Evolutionary conservation across 441 rosid species (phyloP), one percentile per base, ranked within the genome.

Genomic region (Pelargonium australe): DNA sequence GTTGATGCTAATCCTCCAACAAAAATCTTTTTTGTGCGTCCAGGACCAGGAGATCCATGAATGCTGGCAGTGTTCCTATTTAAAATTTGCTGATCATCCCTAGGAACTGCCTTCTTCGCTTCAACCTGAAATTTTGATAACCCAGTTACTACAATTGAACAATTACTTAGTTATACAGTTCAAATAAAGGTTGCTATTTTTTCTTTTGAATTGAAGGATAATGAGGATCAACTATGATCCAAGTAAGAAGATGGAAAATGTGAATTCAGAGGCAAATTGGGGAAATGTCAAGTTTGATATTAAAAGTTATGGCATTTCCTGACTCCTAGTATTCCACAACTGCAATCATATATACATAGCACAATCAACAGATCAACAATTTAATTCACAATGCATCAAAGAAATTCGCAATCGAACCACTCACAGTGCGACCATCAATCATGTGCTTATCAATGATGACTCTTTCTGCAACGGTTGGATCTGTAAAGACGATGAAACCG

Each of bases 51-150:
- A 77, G 83, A 81, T 67, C 83, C 81, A 34, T 78, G 81, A 68
- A 76, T 79, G 73, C 73, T 74, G 70, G 78, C 65, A 2, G 80
- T 71, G 60, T 67, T 82, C 40, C 87, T 78, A 68, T 77, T 87
- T 17, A 84, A 66, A 69, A 81, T 77, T 64, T 82, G 86, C 57
- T 85, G 88, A 75, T 85, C 89, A 68, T 87, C 92, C 40, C 92
- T 63, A 23, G 89, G 89, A 16, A 87, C 92, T 41, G 92, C 92
- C 78, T 84, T 87, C 82, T 87, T 87, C 14, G 92, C 92, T 77
- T 87, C 92, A 8, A 87, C 92, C 92, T 87, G 83, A 73, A 73
- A 66, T 79, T 72, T 10, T 53, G 9, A 65, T 20, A 73, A 77
- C 11, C 64, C 55, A 63, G 16, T 9, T 72, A 71, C 64, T 70